Evolutionary conservation across 495 filamentous ascomycete genomes (phyloP).

Genomic region (Tuber indicum): DNA sequence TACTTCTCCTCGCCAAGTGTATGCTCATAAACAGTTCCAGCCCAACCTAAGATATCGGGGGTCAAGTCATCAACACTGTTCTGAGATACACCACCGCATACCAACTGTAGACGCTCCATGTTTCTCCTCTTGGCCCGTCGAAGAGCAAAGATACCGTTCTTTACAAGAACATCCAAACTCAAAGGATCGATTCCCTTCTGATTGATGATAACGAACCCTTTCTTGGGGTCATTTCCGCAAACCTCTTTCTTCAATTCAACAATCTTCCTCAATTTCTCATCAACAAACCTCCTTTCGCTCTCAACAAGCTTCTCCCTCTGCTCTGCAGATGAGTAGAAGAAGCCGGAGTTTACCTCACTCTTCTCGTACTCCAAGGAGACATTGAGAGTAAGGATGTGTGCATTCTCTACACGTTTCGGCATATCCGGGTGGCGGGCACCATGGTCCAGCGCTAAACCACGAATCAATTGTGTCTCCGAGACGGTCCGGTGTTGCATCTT

Average conservation of each 20-base stretch:
- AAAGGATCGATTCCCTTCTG: constrained; percentile 98
- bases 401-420: constrained; percentile 93
- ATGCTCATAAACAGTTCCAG: constrained; percentile 93
- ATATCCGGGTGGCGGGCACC: constrained; percentile 97
- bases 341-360: constrained; percentile 96
- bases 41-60: constrained; percentile 89
- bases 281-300: constrained; percentile 90
- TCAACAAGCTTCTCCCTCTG: constrained; percentile 97
- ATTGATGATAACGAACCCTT: constrained; percentile 96
- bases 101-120: constrained; percentile 94
- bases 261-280: constrained; percentile 95
- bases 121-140: constrained; percentile 93
- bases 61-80: constrained; percentile 93
- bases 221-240: constrained; percentile 88
- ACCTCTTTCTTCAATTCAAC: constrained; percentile 97
- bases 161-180: constrained; percentile 87
- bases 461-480: constrained; percentile 91
- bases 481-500: constrained; percentile 98
- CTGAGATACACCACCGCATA: constrained; percentile 83
- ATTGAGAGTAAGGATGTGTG: constrained; percentile 88
- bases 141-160: constrained; percentile 94
- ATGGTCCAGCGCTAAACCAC: constrained; percentile 87
- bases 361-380: constrained; percentile 99
- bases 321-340: constrained; percentile 96
- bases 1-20: constrained; percentile 98